Evolutionary conservation across 1,139 yeast species (phyloP).

Genomic region (Ogataea hybrid): DNA sequence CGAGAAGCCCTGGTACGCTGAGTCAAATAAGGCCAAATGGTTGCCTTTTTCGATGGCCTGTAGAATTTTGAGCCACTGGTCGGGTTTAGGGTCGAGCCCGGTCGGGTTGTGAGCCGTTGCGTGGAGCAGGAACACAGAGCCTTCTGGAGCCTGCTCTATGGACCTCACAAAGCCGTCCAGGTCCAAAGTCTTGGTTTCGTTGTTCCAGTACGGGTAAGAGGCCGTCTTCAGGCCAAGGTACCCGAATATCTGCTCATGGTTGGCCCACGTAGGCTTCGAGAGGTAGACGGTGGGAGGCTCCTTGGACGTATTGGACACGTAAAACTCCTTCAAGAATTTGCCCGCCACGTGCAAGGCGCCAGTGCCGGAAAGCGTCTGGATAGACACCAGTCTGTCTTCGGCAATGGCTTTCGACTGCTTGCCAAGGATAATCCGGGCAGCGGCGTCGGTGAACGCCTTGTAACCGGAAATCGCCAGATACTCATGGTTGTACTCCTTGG

Average conservation of each 20-base stretch:
- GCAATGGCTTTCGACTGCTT: slow-evolving; percentile 52
- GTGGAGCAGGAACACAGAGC: slow-evolving; percentile 81
- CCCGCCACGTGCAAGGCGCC: slow-evolving; percentile 94
- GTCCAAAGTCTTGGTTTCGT: slow-evolving; percentile 59
- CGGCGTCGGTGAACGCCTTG: slow-evolving; percentile 63
- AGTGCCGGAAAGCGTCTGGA: slow-evolving; percentile 91
- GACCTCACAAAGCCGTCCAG: slow-evolving; percentile 65
- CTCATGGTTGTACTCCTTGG: slow-evolving; percentile 81
- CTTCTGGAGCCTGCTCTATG: slow-evolving; percentile 68
- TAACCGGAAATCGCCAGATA: slow-evolving; percentile 86
- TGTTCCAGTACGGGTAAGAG: slow-evolving; percentile 77
- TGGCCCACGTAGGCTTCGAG: slow-evolving; percentile 96
- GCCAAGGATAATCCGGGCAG: slow-evolving; percentile 82
- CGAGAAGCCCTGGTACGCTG: slow-evolving; percentile 98
- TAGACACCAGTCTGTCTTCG: slow-evolving; percentile 61
- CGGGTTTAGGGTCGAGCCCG: slow-evolving; percentile 87
- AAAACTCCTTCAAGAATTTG: slow-evolving; percentile 60
- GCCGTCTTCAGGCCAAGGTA: slow-evolving; percentile 62
- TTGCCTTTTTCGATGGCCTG: slow-evolving; percentile 56
- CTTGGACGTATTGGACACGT: slow-evolving; percentile 37
- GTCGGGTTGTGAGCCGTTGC: slow-evolving; percentile 99
- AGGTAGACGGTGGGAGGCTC: slow-evolving; percentile 58
- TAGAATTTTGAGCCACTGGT: slow-evolving; percentile 78
- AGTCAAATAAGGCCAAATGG: slow-evolving; percentile 86
- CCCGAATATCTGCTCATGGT: slow-evolving; percentile 80